Base-by-base conservation (phyloP, 1,139 yeast genomes). In the Hansenula lynferdii region DNA sequence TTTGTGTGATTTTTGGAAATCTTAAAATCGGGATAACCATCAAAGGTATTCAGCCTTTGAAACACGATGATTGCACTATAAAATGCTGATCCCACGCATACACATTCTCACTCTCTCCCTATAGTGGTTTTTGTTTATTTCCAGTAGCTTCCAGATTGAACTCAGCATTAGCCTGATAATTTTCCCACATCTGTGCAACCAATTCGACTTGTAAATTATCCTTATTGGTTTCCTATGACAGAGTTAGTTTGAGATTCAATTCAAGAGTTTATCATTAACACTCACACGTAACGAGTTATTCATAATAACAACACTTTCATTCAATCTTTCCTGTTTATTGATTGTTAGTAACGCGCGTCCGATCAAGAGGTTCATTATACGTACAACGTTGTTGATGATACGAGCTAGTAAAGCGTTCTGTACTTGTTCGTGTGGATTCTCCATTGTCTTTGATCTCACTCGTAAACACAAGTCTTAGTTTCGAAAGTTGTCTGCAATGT, bases 381-480 rank as follows among this genome's bases (percentile, higher is more conserved):
- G 32, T 69, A 78, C 87, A 61, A 85, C 78, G 50, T 85, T 85
- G 56, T 75, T 77, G 40, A 85, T 79, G 27, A 87, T 85, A 47
- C 96, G 76, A 19, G 87, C 75, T 42, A 85, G 69, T 31, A 87
- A 67, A 15, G 89, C 89, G 46, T 77, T 82, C 54, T 89, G 96
- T 8, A 79, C 85, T 55, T 84, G 86, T 53, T 85, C 95, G 56
- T 87, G 94, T 4, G 96, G 97, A 53, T 87, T 87, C 62, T 85
- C 92, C 95, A 85, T 83, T 38, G 15, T 28, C 14, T 6, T 15
- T 15, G 14, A 6, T 24, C 11, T 8, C n/a, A n/a, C n/a, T n/a
- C n/a, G n/a, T n/a, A n/a, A n/a, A n/a, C n/a, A n/a, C n/a, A 12
- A 5, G n/a, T 15, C 6, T 25, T 25, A 5, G 28, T 14, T 25